Base-by-base conservation (phyloP, 805 yeast genomes). In the Candida ponderosae region DNA sequence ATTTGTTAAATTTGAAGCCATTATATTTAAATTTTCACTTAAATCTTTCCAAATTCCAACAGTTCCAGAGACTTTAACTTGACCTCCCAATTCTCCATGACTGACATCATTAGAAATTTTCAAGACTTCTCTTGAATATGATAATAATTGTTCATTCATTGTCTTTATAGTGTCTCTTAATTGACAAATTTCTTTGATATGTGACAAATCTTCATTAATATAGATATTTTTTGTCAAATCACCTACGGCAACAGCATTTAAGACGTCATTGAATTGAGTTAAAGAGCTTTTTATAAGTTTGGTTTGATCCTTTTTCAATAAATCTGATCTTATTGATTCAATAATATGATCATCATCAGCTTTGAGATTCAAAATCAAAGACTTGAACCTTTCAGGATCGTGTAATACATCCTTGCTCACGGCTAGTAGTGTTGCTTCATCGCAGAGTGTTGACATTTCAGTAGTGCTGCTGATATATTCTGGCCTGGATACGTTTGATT, bases 91-190 rank as follows among this genome's bases (percentile, higher is more conserved):
- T 44, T 84, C 84, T 47, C 96, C 96, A 50, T 84, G 83, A 23
- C 95, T 90, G 17, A 86, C 95, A 48, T 86, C 94, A 15, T 89
- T 84, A 29, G 95, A 93, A 19, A 86, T 84, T 41, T 85, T 77
- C 28, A 88, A 81, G 31, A 85, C 93, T 56, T 84, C 93, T 37
- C 72, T 70, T 23, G 93, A 87, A 57, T 83, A 84, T 11, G 84
- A 74, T 55, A 81, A 89, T 42, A 83, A 67, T 59, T 84, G 94
- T 51, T 81, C 87, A 85, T 85, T 82, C 95, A 86, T 86, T 18
- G 84, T 75, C 58, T 86, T 86, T 52, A 86, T 83, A 7, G 93
- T 81, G 18, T 34, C 17, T 33, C 18, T 44, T 83, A 63, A 55
- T 83, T 90, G 46, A 90, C 90, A 6, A 41, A 45, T 38, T 32